Conservation (phyloP, 768 basidiomycete species). For the Leucocoprinus birnbaumii region DNA sequence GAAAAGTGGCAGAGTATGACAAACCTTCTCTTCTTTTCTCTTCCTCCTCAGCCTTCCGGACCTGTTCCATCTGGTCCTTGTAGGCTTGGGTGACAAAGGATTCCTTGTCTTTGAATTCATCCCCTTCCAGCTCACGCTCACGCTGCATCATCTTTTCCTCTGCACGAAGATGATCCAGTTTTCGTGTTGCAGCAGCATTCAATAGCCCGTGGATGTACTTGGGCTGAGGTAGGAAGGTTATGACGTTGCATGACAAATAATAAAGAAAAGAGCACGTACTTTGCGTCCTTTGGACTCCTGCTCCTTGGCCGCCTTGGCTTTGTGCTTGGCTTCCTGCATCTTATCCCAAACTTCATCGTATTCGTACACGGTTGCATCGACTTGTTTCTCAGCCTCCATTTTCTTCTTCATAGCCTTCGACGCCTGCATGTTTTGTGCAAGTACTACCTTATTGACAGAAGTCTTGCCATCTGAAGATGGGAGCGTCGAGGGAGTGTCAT, state of each 20-base stretch:
- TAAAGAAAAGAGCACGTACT: constrained; percentile 38
- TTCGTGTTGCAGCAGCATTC: constrained; percentile 78
- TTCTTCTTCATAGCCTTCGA: constrained; percentile 68
- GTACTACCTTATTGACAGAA: constrained; percentile 49
- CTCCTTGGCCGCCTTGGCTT: constrained; percentile 76
- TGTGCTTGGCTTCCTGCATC: constrained; percentile 85
- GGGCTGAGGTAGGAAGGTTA: constrained; percentile 50
- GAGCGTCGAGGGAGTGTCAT: constrained; percentile 42
- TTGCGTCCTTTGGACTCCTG: constrained; percentile 74
- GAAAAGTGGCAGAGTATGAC: constrained; percentile 18
- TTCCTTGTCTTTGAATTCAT: constrained; percentile 92
- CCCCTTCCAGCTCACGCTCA: constrained; percentile 91
- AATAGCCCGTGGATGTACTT: constrained; percentile 89
- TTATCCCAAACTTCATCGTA: constrained; percentile 97
- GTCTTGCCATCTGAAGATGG: constrained; percentile 18
- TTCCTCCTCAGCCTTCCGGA: constrained; percentile 89
- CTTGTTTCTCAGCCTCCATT: constrained; percentile 73
- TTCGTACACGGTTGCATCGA: constrained; percentile 84
- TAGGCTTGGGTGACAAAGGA: constrained; percentile 98
- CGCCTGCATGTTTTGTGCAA: constrained; percentile 55
- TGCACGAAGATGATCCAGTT: constrained; percentile 85
- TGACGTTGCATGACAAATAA: background rate
- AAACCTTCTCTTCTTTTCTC: constrained; percentile 85
- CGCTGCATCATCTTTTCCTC: constrained; percentile 98
- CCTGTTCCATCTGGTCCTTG: constrained; percentile 93